Conservation (phyloP, 1,284 basidiomycete genomes). For the Apiotrichum akiyoshidainum region DNA sequence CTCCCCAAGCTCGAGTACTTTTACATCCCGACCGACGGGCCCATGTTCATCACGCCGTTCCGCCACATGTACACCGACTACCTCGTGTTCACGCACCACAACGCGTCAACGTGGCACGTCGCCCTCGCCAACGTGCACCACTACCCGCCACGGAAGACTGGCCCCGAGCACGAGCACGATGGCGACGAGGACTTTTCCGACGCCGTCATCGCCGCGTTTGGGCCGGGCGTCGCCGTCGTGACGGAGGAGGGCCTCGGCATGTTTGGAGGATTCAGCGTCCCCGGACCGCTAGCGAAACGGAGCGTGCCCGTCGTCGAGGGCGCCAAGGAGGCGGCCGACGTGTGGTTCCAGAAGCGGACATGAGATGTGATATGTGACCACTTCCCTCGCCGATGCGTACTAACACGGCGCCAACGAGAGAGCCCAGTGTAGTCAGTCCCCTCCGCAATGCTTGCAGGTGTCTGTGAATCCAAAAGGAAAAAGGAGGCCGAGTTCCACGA, state of each 20-base stretch:
- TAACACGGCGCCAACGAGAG: no score
- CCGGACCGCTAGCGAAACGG: not conserved
- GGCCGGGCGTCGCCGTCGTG: not conserved
- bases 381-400: no score
- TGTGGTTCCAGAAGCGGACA: constrained; percentile 9
- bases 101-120: constrained; percentile 6
- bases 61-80: constrained; percentile 23
- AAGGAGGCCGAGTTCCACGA: no score
- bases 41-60: constrained; percentile 13
- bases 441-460: no score
- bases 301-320: not conserved
- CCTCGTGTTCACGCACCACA: constrained; percentile 27
- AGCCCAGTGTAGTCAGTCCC: no score
- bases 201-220: not conserved
- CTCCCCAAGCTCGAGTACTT: not conserved
- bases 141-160: constrained; percentile 1
- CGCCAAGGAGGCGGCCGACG: constrained; percentile 1
- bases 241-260: constrained; percentile 15
- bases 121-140: constrained; percentile 3
- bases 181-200: not conserved
- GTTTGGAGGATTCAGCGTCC: constrained; percentile 7
- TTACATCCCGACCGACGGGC: not conserved
- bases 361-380: no score
- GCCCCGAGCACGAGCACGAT: not conserved
- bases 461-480: no score